Base-by-base conservation (phyloP, 176 grass and related monocot genomes). In the Eremochloa ophiuroides region DNA sequence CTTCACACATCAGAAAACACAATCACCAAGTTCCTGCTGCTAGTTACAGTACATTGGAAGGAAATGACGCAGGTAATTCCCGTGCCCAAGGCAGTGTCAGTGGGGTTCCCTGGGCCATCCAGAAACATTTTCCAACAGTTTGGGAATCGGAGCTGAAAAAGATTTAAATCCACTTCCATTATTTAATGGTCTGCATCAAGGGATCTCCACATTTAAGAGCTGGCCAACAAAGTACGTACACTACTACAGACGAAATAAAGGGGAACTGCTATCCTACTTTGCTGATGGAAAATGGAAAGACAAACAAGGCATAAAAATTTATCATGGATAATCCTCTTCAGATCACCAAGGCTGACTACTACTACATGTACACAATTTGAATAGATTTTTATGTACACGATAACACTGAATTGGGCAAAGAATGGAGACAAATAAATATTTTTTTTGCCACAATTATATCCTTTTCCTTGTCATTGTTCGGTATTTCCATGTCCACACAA, bases 351-450 rank as follows among this genome's bases (percentile, higher is more conserved):
- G 58, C 71, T 76, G 72, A 80, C 69, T 84, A 73, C 75, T 66
- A 70, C 84, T 86, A 73, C 74, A 91, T 94, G 80, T 94, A 90
- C 84, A 94, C 26, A 85, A 83, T 83, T 82, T 89, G 74, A 85
- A 89, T 80, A 63, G 70, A 73, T 93, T 90, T 95, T 72, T 99
- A 95, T 99, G 75, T 99, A 99, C 96, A 94, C 16, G 55, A 61
- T 41, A 84, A 85, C 83, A 87, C 89, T 81, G 69, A 87, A 83
- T 71, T 25, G 53, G 62, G 26, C 37, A 88, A 91, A 85, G 83
- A 97, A 89, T 91, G 67, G 68, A 77, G 44, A 27, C 27, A 35
- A 60, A 75, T 67, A 73, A 69, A 88, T 28, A 27, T 8, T 7
- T 15, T 1, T 55, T 42, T 11, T 43, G 37, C 41, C n/a, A 69